These are phyloP conservation scores for Grigorovia humatica DNA, from an alignment of 805 yeast species.

Conservation along the genomic window DNA sequence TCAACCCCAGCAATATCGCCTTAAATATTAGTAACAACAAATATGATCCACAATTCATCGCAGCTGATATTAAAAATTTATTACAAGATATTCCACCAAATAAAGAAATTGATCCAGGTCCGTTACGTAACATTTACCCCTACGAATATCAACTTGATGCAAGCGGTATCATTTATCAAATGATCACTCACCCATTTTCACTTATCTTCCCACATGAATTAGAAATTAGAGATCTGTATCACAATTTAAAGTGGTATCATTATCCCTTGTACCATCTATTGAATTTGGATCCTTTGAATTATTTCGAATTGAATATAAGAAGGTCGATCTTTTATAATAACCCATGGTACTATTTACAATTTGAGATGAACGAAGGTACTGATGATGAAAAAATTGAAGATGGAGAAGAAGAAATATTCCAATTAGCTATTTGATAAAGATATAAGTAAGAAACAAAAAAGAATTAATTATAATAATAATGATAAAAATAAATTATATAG, in stretches of 20 bases:
- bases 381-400: background rate
- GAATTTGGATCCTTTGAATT: conserved; percentile 19
- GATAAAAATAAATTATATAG: background rate
- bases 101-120: background rate
- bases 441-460: background rate
- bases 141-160: conserved; percentile 18
- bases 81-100: background rate
- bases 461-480: background rate
- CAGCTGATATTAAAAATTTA: background rate
- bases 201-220: conserved; percentile 19
- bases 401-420: background rate
- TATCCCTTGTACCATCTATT: conserved; percentile 16
- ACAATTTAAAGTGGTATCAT: conserved; percentile 9
- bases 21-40: too few species aligned
- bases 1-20: too few species aligned
- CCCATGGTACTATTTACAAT: conserved; percentile 4
- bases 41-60: background rate
- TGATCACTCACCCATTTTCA: conserved; percentile 10
- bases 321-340: conserved; percentile 12
- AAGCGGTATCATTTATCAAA: conserved; percentile 10
- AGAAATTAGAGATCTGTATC: conserved; percentile 15
- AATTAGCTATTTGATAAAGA: background rate
- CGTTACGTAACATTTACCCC: conserved; percentile 5
- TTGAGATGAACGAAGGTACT: background rate
- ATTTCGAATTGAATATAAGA: conserved; percentile 15